Base-by-base conservation (phyloP, 768 basidiomycete genomes). In the Lactifluus hygrophoroides region DNA sequence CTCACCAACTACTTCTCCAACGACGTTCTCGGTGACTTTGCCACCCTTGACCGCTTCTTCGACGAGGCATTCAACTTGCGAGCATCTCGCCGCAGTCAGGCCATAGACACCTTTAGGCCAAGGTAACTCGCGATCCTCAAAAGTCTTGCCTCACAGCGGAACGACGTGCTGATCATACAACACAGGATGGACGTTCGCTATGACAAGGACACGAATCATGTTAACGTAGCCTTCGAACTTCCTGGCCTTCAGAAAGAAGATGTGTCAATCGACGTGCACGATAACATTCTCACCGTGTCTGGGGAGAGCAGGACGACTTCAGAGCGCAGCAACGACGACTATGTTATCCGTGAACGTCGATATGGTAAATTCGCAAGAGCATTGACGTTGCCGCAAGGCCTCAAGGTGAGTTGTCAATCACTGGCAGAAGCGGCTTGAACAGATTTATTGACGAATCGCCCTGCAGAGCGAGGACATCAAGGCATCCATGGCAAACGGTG, bases 141-240 rank as follows among this genome's bases (percentile, higher is more conserved):
- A 27, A n/a, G 32, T 11, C 14, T 7, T 17, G 44, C 23, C 8
- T 19, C n/a, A 13, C 30, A 11, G 40, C n/a, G n/a, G n/a, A n/a
- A n/a, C n/a, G n/a, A n/a, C n/a, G 30, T 27, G 5, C 56, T 50
- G 23, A 50, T 35, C 2, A 32, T 19, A 11, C 23, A n/a, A 6
- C 45, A 17, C 17, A 57, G 81, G 58, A 77, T 82, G 76, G 79
- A 82, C 60, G 66, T 81, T 11, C 76, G 79, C 60, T 79, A 82
- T 61, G 70, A 80, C 53, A 34, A 63, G 2, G 73, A 77, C 21
- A 68, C 67, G 23, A 79, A 80, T 60, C 65, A 72, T n/a, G 75
- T 84, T 51, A 79, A 76, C 1, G 82, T 80, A 30, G 66, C 72
- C 13, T 80, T 83, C 63, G 83, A 84, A 58, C 69, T 84, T 21